These are phyloP conservation scores for Triangularia verruculosa DNA, from an alignment of 2,329 filamentous ascomycete species.

Conservation along the genomic window DNA sequence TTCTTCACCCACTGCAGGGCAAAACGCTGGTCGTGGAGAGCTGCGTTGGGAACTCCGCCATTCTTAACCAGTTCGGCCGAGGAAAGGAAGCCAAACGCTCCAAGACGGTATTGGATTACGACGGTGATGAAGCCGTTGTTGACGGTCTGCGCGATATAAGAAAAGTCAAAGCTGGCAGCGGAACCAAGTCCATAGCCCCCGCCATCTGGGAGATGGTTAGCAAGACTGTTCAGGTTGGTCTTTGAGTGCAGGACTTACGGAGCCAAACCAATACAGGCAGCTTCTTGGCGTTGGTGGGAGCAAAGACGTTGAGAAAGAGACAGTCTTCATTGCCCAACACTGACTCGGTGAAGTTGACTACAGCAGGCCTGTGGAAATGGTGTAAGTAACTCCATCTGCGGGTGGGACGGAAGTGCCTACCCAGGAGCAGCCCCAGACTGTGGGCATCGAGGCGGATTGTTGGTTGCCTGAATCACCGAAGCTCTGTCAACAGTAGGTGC, in stretches of 20 bases:
- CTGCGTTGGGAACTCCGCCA: slow-evolving; percentile 56
- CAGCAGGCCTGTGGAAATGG: not conserved
- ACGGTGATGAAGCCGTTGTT: slow-evolving; percentile 25
- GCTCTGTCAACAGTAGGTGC: slow-evolving; percentile 5
- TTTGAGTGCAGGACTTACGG: slow-evolving; percentile 21
- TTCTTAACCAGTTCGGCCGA: slow-evolving; percentile 48
- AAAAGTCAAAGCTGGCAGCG: not conserved
- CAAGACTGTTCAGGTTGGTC: not conserved
- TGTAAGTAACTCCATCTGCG: not conserved
- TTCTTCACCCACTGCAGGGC: slow-evolving; percentile 59
- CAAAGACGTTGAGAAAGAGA: slow-evolving; percentile 44
- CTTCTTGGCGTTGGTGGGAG: slow-evolving; percentile 41
- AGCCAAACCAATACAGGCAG: slow-evolving; percentile 53
- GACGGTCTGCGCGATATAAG: not conserved
- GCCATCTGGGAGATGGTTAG: slow-evolving; percentile 16
- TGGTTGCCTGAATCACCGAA: slow-evolving; percentile 4
- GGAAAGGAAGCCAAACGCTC: slow-evolving; percentile 56
- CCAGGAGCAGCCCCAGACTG: slow-evolving; percentile 14
- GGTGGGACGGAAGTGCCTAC: not conserved
- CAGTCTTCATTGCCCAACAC: slow-evolving; percentile 34
- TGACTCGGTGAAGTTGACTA: slow-evolving; percentile 1
- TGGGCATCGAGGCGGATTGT: slow-evolving; percentile 18
- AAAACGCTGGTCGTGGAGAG: slow-evolving; percentile 60
- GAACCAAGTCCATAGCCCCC: slow-evolving; percentile 25
- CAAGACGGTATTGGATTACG: slow-evolving; percentile 27